Conservation (phyloP, 2,329 filamentous ascomycete species). For the Neonectria coccinea region DNA sequence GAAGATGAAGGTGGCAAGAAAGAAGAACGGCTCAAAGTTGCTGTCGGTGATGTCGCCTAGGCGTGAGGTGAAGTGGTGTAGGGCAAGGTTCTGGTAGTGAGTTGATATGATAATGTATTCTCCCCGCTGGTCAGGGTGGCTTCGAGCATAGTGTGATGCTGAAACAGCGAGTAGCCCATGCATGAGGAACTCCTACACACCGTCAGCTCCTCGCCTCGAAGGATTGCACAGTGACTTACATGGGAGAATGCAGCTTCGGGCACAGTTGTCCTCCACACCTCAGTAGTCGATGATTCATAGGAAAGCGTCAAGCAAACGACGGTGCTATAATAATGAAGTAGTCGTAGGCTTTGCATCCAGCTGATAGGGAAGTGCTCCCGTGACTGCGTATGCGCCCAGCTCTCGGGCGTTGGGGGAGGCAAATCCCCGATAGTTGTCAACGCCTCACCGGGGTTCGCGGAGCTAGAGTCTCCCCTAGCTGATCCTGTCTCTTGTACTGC, state of each 20-base stretch:
- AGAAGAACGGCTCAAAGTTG: slow-evolving; percentile 34
- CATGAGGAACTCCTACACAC: slow-evolving; percentile 33
- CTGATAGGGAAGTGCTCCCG: slow-evolving; percentile 12
- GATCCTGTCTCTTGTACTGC: neutral
- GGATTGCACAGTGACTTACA: slow-evolving; percentile 5
- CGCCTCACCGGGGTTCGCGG: slow-evolving; percentile 1
- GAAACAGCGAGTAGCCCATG: slow-evolving; percentile 31
- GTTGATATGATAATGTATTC: slow-evolving; percentile 31
- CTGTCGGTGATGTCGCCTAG: slow-evolving; percentile 26
- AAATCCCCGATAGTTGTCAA: neutral
- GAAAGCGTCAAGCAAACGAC: slow-evolving; percentile 11
- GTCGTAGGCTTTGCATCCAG: slow-evolving; percentile 33
- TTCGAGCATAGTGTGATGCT: slow-evolving; percentile 26
- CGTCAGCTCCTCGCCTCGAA: neutral
- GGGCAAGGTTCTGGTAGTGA: slow-evolving; percentile 31
- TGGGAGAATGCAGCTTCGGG: slow-evolving; percentile 29
- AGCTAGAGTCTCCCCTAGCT: neutral
- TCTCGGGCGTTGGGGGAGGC: neutral
- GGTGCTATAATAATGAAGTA: slow-evolving; percentile 34
- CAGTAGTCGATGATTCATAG: neutral
- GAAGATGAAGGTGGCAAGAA: slow-evolving; percentile 35
- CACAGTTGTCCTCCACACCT: slow-evolving; percentile 28
- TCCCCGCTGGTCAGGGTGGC: slow-evolving; percentile 23
- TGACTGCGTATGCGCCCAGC: neutral
- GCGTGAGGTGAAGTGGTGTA: slow-evolving; percentile 23